Base-by-base conservation (phyloP, 2,329 filamentous ascomycete genomes). In the Pestalotiopsis sp. region DNA sequence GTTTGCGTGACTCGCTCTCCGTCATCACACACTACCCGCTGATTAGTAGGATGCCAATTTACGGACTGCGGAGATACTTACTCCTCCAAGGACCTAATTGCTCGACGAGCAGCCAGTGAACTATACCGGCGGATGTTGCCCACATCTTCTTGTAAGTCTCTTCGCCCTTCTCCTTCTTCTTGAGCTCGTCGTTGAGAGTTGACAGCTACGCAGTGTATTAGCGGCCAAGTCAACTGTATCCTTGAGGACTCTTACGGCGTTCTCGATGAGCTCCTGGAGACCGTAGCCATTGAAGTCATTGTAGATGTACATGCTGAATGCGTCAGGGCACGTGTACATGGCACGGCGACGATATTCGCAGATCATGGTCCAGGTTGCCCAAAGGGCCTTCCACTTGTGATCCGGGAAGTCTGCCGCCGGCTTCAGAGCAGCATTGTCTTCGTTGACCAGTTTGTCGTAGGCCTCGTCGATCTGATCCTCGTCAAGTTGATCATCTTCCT, bases 221-320 rank as follows among this genome's bases (percentile, higher is more conserved):
- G 38, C 24, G 9, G 20, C 11, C n/a, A 24, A 24, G 11, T 13
- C 11, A 14, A 35, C n/a, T 20, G 13, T 20, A 3, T 17, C 9
- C 14, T 24, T 14, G 44, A 13, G 20, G 22, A 35, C 10, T 55
- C 70, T 69, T 68, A 75, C 73, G 57, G 71, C 67, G 38, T 76
- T 76, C 67, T 78, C 75, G 17, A 78, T 65, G n/a, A 76, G 60
- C 65, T 78, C 74, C 39, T 73, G 69, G 55, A 76, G 61, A 2
- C 75, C 76, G 52, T 75, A 74, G 5, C 73, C 74, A n/a, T 71
- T 65, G 65, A 74, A 78, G 68, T 76, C 73, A 38, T 74, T 76
- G 68, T 71, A 73, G 52, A 77, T 73, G 61, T 75, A 69, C 75
- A 78, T 75, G 58, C 69, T 71, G 60, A 77, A 76, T 10, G 68